Evolutionary conservation across 108 stramenopile genomes (phyloP).

Genomic region (Nannochloropsis salina): DNA sequence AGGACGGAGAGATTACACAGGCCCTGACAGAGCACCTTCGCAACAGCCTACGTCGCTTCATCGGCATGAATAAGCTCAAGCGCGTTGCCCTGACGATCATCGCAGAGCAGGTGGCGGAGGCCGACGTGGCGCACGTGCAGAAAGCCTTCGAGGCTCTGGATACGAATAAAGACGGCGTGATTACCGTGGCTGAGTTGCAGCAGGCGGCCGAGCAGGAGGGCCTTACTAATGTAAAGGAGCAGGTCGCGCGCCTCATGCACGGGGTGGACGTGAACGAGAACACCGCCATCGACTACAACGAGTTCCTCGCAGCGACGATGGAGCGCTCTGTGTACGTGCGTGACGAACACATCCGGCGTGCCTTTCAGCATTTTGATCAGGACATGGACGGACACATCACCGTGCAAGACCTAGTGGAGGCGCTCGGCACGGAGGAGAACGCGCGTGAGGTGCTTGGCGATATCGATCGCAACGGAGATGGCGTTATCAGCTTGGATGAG

Average conservation of each 20-base stretch:
- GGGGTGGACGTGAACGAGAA: constrained; percentile 45
- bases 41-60: constrained; percentile 42
- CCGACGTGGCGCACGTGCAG: constrained; percentile 45
- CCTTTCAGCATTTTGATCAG: constrained; percentile 46
- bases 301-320: constrained; percentile 52
- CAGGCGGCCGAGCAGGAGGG: constrained; percentile 37
- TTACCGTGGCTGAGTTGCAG: constrained; percentile 47
- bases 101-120: constrained; percentile 53
- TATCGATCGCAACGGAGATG: constrained; percentile 72
- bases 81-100: constrained; percentile 47
- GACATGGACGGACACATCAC: constrained; percentile 52
- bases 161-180: constrained; percentile 35
- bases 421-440: constrained; percentile 71
- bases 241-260: constrained; percentile 34
- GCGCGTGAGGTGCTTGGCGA: constrained; percentile 70
- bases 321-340: constrained; percentile 49
- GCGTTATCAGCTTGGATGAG: constrained; percentile 73
- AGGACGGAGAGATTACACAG: constrained; percentile 21
- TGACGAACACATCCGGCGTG: constrained; percentile 45
- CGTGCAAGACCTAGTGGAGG: constrained; percentile 64
- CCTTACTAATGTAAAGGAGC: constrained; percentile 35
- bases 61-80: constrained; percentile 48
- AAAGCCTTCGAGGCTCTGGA: constrained; percentile 36
- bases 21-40: constrained; percentile 42
- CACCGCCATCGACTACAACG: constrained; percentile 42